Evolutionary conservation across 164 flowering plant species (phyloP).

Genomic region (Umbilicus rupestris): DNA sequence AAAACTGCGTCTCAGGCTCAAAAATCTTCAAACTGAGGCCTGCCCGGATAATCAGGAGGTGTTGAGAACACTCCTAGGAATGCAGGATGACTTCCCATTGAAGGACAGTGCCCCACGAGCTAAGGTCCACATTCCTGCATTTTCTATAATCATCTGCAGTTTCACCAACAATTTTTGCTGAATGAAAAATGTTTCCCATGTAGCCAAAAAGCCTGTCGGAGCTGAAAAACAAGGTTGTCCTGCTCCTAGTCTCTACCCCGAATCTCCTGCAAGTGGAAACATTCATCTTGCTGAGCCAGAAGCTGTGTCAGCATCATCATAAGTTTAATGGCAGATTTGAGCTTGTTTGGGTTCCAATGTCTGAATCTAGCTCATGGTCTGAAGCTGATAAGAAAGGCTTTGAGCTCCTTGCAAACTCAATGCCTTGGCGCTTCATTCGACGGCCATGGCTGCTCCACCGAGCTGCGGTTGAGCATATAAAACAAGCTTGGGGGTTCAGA

Average conservation of each 20-base stretch:
- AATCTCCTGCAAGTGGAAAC: slow-evolving; percentile 35
- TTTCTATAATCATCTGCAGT: neutral
- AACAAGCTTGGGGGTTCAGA: slow-evolving; percentile 36
- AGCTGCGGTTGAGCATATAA: slow-evolving; percentile 33
- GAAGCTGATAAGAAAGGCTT: slow-evolving; percentile 26
- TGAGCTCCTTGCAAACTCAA: slow-evolving; percentile 29
- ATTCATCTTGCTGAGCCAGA: slow-evolving; percentile 40
- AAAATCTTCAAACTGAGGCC: slow-evolving; percentile 24
- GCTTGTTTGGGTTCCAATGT: slow-evolving; percentile 65
- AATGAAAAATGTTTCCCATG: slow-evolving; percentile 1
- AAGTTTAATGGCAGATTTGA: slow-evolving; percentile 27
- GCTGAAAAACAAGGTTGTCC: slow-evolving; percentile 44
- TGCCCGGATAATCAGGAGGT: slow-evolving; percentile 53
- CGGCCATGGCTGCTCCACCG: slow-evolving; percentile 45
- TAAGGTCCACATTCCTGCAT: slow-evolving; percentile 23
- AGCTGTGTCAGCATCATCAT: slow-evolving; percentile 26
- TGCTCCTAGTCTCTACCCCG: slow-evolving; percentile 58
- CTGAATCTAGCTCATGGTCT: slow-evolving; percentile 37
- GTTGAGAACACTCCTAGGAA: slow-evolving; percentile 35
- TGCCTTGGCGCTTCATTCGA: slow-evolving; percentile 60
- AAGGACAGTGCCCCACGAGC: slow-evolving; percentile 26
- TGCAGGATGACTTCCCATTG: slow-evolving; percentile 44
- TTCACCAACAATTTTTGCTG: neutral
- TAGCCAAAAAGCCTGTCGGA: slow-evolving; percentile 39
- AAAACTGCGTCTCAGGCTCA: slow-evolving; percentile 35